Evolutionary conservation across 2,329 filamentous ascomycete genomes (phyloP), one percentile per base, ranked within the genome.

Genomic region (Cordyceps pruinosa): DNA sequence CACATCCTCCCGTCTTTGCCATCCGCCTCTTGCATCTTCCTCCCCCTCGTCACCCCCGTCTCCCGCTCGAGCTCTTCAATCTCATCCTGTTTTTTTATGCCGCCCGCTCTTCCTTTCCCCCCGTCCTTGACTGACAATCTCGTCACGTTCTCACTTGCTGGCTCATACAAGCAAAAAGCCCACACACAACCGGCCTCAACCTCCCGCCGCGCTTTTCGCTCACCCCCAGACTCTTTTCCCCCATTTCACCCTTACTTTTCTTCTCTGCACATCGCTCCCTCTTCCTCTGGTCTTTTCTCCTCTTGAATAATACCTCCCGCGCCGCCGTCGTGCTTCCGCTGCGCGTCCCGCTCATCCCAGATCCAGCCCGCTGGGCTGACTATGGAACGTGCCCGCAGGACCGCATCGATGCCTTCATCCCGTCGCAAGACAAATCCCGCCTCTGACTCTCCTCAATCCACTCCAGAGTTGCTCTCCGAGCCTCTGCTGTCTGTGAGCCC

Each of bases 341-440:
- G 44, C 45, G 50, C 52, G 44, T 55, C 17, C 50, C 21, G 34
- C 48, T 53, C 56, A 28, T 19, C 48, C 41, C 56, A 58, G 26
- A 53, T 41, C 39, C 51, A 58, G 57, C 57, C 19, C 17, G 28
- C 41, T 50, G 57, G n/a, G 57, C 57, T 51, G 50, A 56, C 35
- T 45, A 58, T 73, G 71, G 70, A 72, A 61, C 71, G 71, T 66
- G 66, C 68, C 66, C 70, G 70, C 64, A 69, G 70, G 56, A 66
- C 69, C 59, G 64, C 26, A 30, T 44, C 51, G 32, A 56, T 52
- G 47, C 37, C 44, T 28, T 55, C 64, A 48, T 63, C 64, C 59
- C 70, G 70, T 61, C 70, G 70, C 64, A 69, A 64, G 59, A 62
- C 66, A 34, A 57, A 65, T 25, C 68, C 64, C 58, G 65, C 64